These are phyloP conservation scores for Nemania bipapillata DNA, from an alignment of 2,329 filamentous ascomycete species.

Conservation along the genomic window DNA sequence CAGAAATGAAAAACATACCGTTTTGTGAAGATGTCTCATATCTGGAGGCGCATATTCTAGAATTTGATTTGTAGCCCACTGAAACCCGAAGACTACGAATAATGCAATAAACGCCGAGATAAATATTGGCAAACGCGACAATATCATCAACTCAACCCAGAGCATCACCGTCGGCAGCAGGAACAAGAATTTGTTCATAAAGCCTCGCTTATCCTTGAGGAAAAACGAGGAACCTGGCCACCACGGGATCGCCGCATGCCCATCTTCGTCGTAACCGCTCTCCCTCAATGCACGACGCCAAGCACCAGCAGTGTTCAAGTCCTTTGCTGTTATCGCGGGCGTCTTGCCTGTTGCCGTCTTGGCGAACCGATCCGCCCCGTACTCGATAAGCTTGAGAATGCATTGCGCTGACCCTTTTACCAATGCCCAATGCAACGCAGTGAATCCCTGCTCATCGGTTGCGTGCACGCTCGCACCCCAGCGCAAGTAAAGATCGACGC, in stretches of 20 bases:
- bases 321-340: conserved; percentile 82
- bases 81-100: conserved; percentile 73
- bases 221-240: conserved; percentile 79
- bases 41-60: conserved; percentile 85
- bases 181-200: conserved; percentile 88
- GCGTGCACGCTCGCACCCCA: conserved; percentile 96
- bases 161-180: conserved; percentile 85
- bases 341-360: conserved; percentile 92
- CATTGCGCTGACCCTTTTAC: conserved; percentile 91
- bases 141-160: conserved; percentile 74
- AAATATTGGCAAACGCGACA: conserved; percentile 79
- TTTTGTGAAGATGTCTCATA: conserved; percentile 90
- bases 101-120: conserved; percentile 78
- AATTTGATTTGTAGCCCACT: conserved; percentile 80
- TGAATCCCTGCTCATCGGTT: conserved; percentile 90
- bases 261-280: conserved; percentile 84
- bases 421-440: conserved; percentile 93
- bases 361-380: conserved; percentile 91
- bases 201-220: conserved; percentile 78
- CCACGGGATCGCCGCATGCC: conserved; percentile 72
- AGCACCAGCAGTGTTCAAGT: conserved; percentile 85
- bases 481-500: conserved; percentile 88
- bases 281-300: conserved; percentile 87
- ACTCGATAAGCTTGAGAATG: conserved; percentile 93
- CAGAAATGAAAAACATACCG: conserved; percentile 64